Evolutionary conservation across 352 stramenopile genomes (phyloP).

Genomic region (Phytopythium mirpurense): DNA sequence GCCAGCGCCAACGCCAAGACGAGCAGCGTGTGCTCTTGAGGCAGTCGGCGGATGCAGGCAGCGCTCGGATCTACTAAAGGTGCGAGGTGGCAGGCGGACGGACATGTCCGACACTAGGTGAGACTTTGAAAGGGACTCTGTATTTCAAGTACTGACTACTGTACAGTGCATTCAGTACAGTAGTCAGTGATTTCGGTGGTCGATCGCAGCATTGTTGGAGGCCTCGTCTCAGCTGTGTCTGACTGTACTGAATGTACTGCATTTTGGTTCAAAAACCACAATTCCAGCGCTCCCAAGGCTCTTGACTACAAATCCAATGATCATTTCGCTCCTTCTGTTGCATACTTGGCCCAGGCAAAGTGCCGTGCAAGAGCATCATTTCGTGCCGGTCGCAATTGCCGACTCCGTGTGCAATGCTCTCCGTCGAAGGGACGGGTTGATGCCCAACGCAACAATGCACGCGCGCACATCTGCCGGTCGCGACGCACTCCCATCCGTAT

Average conservation of each 20-base stretch:
- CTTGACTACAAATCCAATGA: too few relatives aligned
- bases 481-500: too few relatives aligned
- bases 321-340: constrained; percentile 5
- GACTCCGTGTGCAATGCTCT: too few relatives aligned
- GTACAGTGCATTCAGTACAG: too few relatives aligned
- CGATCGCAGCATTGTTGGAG: constrained; percentile 2
- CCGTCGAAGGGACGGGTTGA: too few relatives aligned
- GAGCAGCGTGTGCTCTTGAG: background rate
- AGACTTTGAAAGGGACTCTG: too few relatives aligned
- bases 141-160: too few relatives aligned
- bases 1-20: background rate
- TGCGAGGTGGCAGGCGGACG: too few relatives aligned
- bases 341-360: background rate
- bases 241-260: background rate
- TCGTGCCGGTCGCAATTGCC: background rate
- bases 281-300: too few relatives aligned
- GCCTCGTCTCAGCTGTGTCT: background rate
- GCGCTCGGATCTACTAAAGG: background rate
- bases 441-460: too few relatives aligned
- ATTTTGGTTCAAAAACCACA: constrained; percentile 4
- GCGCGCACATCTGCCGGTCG: background rate
- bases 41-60: background rate
- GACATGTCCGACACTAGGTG: too few relatives aligned
- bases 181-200: background rate
- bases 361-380: background rate